Base-by-base conservation (phyloP, 768 basidiomycete genomes). In the Kwoniella dendrophila region DNA sequence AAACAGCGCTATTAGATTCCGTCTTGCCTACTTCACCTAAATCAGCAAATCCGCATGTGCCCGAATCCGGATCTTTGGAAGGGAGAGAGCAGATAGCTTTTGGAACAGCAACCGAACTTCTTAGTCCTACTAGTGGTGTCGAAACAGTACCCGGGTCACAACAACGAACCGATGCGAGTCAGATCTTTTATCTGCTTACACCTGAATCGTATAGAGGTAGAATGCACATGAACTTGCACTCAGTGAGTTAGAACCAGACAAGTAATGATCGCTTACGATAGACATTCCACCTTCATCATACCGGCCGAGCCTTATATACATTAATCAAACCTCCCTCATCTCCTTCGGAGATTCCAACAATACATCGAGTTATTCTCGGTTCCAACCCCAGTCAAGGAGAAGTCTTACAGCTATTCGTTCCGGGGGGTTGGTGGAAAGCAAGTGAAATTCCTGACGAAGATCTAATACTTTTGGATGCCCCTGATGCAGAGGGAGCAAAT, bases 401-500 rank as follows among this genome's bases (percentile, higher is more conserved):
- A 71, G 74, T 78, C 1, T 80, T 82, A 4, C 81, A 83, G 73
- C 79, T 86, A 12, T 74, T 85, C 64, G 61, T 82, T 22, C 70
- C 73, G 8, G 68, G 65, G n/a, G 79, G 76, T 68, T 78, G 78
- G 70, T 80, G 77, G 78, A 76, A 77, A 57, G 80, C 78, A 3
- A 68, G 66, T 41, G 77, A 81, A 50, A 66, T 79, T 29, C 79
- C 74, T 2, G 59, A 69, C 6, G 78, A 80, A 49, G 79, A 78
- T 61, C 57, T 77, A 2, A 14, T 52, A 4, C 26, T 69, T 6
- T 40, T 66, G 4, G 59, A 64, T 49, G 38, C 43, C 4, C 57
- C 58, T 16, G 61, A 52, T 27, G 48, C 59, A 8, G 30, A 48
- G 11, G 36, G 50, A 11, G 59, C 57, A 14, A 62, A 40, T 16